Conservation (phyloP, 2,329 filamentous ascomycete species). For the Metarhizium humberi region DNA sequence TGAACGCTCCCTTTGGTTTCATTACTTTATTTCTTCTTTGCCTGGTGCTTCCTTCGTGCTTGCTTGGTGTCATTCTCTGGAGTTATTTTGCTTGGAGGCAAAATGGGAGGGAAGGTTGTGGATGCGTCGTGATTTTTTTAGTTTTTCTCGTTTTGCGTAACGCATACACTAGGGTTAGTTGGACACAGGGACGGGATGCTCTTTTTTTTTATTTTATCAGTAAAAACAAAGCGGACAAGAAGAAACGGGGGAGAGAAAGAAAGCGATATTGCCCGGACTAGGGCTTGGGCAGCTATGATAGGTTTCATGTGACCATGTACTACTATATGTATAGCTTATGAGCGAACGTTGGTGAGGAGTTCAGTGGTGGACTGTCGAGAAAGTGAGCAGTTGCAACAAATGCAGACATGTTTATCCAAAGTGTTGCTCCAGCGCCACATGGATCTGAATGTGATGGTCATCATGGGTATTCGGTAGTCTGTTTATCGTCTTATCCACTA, state of each 20-base stretch:
- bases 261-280: background rate
- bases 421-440: no score
- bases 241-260: background rate
- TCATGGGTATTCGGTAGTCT: background rate
- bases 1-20: background rate
- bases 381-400: constrained; percentile 2
- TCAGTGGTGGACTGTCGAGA: background rate
- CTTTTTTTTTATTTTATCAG: background rate
- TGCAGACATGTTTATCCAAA: background rate
- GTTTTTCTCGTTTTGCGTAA: background rate
- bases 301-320: constrained; percentile 4
- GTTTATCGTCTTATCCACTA: background rate
- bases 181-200: background rate
- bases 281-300: background rate
- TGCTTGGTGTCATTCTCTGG: background rate
- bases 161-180: background rate
- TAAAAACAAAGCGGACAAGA: background rate
- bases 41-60: background rate
- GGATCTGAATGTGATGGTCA: background rate
- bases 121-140: background rate
- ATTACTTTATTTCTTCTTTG: background rate
- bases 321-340: constrained; percentile 6
- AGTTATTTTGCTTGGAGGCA: background rate
- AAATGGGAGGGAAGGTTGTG: background rate
- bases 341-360: background rate